phyloP scores from a whole-genome alignment of 2,329 filamentous ascomycete genomes.

The Pestalotiopsis sp. region DNA sequence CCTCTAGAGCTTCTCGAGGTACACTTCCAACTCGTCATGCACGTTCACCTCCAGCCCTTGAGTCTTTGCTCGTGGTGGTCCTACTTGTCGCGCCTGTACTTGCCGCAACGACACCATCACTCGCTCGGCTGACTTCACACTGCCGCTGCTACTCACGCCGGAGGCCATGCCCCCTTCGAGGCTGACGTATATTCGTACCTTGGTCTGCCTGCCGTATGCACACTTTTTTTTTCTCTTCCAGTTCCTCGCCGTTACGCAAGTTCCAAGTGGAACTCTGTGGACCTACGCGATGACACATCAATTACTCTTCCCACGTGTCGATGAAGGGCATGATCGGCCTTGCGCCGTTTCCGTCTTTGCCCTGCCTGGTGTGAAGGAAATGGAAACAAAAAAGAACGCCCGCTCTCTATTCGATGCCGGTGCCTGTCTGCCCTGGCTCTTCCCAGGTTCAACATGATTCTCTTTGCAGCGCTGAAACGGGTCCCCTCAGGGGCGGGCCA shows the following conservation, averaged over 20 bases:
- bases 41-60: neutral
- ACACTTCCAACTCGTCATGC: too few relatives aligned
- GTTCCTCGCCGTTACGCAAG: neutral
- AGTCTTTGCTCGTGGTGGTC: neutral
- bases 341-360: neutral
- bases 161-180: slow-evolving; percentile 1
- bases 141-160: neutral
- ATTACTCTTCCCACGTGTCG: slow-evolving; percentile 7
- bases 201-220: neutral
- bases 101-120: neutral
- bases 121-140: neutral
- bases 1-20: too few relatives aligned
- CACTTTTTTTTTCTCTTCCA: neutral
- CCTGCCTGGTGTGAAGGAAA: neutral
- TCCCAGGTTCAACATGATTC: neutral
- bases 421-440: neutral
- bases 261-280: slow-evolving; percentile 4
- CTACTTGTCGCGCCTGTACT: neutral
- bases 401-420: neutral
- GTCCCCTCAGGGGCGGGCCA: neutral
- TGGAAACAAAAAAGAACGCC: neutral
- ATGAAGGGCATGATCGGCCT: neutral
- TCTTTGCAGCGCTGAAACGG: neutral
- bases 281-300: slow-evolving; percentile 9
- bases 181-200: neutral